Evolutionary conservation across 257 asterid genomes (phyloP).

Genomic region (Forsythia viridissima): DNA sequence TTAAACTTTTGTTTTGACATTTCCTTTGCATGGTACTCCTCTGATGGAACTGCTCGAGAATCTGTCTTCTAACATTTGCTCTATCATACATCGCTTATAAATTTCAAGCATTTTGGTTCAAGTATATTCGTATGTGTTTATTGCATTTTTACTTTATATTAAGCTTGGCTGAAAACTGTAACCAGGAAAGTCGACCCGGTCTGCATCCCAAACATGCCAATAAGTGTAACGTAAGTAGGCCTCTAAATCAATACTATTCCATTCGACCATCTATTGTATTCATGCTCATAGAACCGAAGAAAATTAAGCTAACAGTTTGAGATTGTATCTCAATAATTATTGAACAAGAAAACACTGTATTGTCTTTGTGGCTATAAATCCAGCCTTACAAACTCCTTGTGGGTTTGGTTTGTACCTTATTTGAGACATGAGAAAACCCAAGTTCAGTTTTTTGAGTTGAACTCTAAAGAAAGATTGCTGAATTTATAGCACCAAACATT

Average conservation of each 20-base stretch:
- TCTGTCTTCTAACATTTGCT: constrained; percentile 14
- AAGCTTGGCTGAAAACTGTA: background rate
- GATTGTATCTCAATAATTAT: background rate
- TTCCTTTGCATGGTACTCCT: constrained; percentile 1
- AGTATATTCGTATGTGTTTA: background rate
- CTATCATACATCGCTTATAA: background rate
- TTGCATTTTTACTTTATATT: background rate
- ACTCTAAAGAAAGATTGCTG: background rate
- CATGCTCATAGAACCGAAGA: background rate
- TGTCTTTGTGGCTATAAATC: background rate
- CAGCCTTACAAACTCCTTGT: background rate
- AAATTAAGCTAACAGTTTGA: background rate
- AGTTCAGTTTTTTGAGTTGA: background rate
- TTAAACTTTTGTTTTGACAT: constrained; percentile 19
- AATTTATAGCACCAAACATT: background rate
- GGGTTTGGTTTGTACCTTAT: background rate
- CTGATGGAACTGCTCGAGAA: constrained; percentile 11
- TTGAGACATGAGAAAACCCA: background rate
- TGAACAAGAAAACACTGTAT: background rate
- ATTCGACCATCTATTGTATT: too few species aligned
- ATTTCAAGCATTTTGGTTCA: background rate
- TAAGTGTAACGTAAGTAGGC: too few species aligned
- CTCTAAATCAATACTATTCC: too few species aligned
- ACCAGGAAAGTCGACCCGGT: too few species aligned
- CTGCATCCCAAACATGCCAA: too few species aligned